A percentile compares a stretch with the other conserved stretches of the same genome.
Evolutionary conservation across 352 stramenopile species (phyloP).

Genomic region (Globisporangium splendens): DNA sequence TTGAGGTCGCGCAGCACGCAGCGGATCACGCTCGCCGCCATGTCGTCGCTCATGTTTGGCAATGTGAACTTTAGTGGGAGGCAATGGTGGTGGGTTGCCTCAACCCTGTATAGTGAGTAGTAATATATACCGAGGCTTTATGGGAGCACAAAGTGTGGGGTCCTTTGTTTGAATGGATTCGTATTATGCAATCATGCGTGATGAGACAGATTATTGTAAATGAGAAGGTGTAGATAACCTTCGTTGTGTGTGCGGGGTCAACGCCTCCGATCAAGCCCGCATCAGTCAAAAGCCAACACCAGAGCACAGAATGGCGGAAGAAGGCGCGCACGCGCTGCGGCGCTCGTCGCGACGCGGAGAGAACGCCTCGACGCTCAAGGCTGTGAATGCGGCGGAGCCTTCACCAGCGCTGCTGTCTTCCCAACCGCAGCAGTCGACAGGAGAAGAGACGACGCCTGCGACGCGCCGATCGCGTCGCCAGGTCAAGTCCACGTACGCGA

Average conservation of each 20-base stretch:
- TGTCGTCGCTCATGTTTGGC: slow-evolving; percentile 4
- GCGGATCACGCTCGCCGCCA: slow-evolving; percentile 35
- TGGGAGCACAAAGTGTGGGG: too few species aligned
- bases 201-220: background rate
- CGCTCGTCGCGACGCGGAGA: slow-evolving; percentile 11
- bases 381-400: too few species aligned
- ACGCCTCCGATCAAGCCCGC: too few species aligned
- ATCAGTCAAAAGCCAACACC: background rate
- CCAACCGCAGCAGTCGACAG: background rate
- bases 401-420: too few species aligned
- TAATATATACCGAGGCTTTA: too few species aligned
- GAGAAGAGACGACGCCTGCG: background rate
- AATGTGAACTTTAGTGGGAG: background rate
- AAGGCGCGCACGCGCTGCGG: slow-evolving; percentile 2
- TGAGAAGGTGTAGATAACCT: too few species aligned
- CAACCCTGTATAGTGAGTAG: too few species aligned
- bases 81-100: too few species aligned
- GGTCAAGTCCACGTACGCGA: slow-evolving; percentile 25
- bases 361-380: background rate
- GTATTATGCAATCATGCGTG: background rate
- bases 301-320: slow-evolving; percentile 5
- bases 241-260: too few species aligned
- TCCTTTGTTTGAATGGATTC: background rate
- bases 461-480: slow-evolving; percentile 24
- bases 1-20: slow-evolving; percentile 47